Evolutionary conservation across 1,284 basidiomycete genomes (phyloP), one percentile per base, ranked within the genome.

Genomic region (Apiotrichum gracile): DNA sequence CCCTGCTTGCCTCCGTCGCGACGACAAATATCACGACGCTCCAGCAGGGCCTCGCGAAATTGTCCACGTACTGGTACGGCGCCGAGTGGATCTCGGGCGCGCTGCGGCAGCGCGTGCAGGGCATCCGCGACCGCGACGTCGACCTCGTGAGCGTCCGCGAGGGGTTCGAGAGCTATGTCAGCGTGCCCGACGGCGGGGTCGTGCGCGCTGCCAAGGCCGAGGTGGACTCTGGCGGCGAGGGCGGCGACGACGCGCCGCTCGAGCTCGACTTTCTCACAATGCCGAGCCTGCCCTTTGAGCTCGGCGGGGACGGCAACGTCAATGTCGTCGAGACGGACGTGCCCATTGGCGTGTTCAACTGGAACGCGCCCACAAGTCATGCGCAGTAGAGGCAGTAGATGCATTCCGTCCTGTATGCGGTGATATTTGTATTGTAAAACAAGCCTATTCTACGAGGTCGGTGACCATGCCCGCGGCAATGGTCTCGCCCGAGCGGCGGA

Each of bases 401-500:
- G n/a, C n/a, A n/a, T n/a, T n/a, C n/a, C n/a, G 34, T 35, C 34
- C 34, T 17, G 8, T 35, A 2, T 35, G 16, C 16, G 12, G 16
- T 35, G 33, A 42, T 25, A 24, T 37, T 33, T 47, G 46, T 47
- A 47, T 39, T 19, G 21, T 14, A 3, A 4, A 17, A 37, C 7
- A 6, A 5, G 12, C 10, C 24, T 50, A 40, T 24, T 43, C 37
- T 21, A 45, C 22, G 10, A 61, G 41, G 19, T 55, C 52, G n/a
- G 27, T 50, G n/a, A 61, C 59, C 35, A 57, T 53, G 24, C 92
- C 93, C 50, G 93, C 93, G 42, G 86, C 91, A 55, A 98, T 88
- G 0, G 94, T 97, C 77, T 97, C 92, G 0, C 96, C 94, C 19
- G 84, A 84, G 57, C 93, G 79, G 35, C 94, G 79, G 57, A 98